Evolutionary conservation across 2,329 filamentous ascomycete species (phyloP), one percentile per base, ranked within the genome.

Genomic region (Colletotrichum shisoi): DNA sequence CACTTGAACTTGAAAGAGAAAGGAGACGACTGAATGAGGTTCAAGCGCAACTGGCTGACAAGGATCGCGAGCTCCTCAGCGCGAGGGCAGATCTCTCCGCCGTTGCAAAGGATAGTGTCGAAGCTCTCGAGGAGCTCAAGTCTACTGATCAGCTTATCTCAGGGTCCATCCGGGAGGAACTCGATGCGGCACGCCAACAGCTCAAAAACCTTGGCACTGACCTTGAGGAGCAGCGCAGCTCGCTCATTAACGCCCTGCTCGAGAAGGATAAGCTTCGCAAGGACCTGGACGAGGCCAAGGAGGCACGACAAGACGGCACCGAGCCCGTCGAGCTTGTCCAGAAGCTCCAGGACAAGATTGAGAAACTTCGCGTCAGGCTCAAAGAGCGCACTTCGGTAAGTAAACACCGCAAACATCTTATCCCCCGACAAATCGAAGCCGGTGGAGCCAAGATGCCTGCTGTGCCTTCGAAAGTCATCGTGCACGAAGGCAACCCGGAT

Each of bases 341-440:
- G 68, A 84, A 83, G 75, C 73, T 75, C 54, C 74, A 73, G 67
- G 85, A 86, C 72, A 85, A 86, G 78, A 82, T 85, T 67, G 84
- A 87, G 72, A 87, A 87, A 78, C 79, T 88, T 53, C 82, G 84
- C 53, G 77, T 80, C 57, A 82, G 82, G 54, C 81, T 87, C 70
- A 83, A 83, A 75, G 81, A 86, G 75, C 79, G 86, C 73, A 85
- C 85, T 70, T 83, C 88, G 83, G 87, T 88, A 76, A 84, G 85
- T 79, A 31, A 56, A 69, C 24, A 53, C 48, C 63, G 62, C 45
- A 68, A 68, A 37, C 68, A 46, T 51, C 44, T 45, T 17, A 27
- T 12, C 27, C 19, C 7, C 3, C 42, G 34, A 1, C 21, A 17
- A 17, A 11, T 27, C 40, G 59, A 65, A 34, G 57, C 11, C 39